Base-by-base conservation (phyloP, 768 basidiomycete species). In the Scleroderma citrinum region DNA sequence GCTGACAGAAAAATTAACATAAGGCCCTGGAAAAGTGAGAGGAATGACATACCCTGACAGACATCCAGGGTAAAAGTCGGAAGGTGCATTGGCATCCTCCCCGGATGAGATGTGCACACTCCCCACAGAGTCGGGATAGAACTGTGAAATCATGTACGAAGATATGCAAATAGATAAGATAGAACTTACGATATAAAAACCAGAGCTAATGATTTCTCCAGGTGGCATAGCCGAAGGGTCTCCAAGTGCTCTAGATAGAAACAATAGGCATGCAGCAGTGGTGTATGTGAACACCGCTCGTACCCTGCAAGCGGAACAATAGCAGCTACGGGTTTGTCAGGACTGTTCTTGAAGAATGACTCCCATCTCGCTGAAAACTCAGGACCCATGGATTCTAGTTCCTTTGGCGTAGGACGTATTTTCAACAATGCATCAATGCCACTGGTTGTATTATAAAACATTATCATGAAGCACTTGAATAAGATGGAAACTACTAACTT, bases 41-140 rank as follows among this genome's bases (percentile, higher is more conserved):
- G 20, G 30, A 6, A 44, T n/a, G 29, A 62, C 72, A 23, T 46
- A 80, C 79, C 71, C 57, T 24, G 70, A 64, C 7, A 76, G 65
- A 55, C 60, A 79, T 7, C 68, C 70, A 2, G 76, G 61, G 39
- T 77, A 71, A 54, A 80, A 80, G 37, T 68, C 68, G 17, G 72
- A 59, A 5, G 70, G 63, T 1, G 71, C 69, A 44, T 74, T 69
- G 10, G 68, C 59, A 48, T 80, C 68, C 1, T 67, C 46, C 1
- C 68, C 71, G 2, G 71, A 68, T 2, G 50, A 66, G 47, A 81
- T 76, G 56, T 81, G 80, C 3, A 77, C 69, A 41, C 66, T 66
- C 3, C 81, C 80, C 1, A 46, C 41, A 1, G 76, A 75, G 12
- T 62, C 64, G 10, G 80, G 79, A 56, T 82, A 79, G 46, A 59